Evolutionary conservation across 2,329 filamentous ascomycete species (phyloP), one percentile per base, ranked within the genome.

Genomic region (Botryotinia narcissicola): DNA sequence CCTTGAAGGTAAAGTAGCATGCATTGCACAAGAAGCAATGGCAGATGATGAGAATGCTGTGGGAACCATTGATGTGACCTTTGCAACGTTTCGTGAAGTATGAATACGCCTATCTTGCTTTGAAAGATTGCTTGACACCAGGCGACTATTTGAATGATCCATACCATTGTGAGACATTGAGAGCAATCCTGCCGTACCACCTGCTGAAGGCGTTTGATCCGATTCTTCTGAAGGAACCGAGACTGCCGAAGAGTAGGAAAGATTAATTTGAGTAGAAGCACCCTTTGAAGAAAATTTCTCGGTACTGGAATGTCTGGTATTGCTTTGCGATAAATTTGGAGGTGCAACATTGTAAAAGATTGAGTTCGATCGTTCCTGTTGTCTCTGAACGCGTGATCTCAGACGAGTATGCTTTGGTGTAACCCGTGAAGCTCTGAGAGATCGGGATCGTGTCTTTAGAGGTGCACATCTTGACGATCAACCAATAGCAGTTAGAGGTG

Each of bases 391-490:
- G 22, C 46, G 46, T 14, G 25, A 22, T 51, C 9, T 25, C 46
- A 51, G 46, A 51, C 9, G 46, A 12, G 8, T 2, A 51, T 51
- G 4, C 22, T 51, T 25, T 25, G 22, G 22, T 3, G 4, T 25
- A 25, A 51, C 22, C 4, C 22, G 4, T 12, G 9, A 25, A 1
- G 22, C 5, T 5, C 10, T 6, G 22, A 51, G 0, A 51, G 10
- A 51, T 25, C 10, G 22, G 9, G 1, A 22, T 3, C 0, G 10
- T 25, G 10, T 25, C 0, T 0, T 12, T 25, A 25, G 9, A 48
- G 0, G 46, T 25, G 22, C 1, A 25, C 12, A 4, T 25, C 46
- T 48, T 25, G 46, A 12, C 9, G 4, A 9, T 25, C 10, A n/a
- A n/a, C 10, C 18, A 8, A 22, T n/a, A 4, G 22, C 9, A 51